These are phyloP conservation scores for Clitoria ternatea DNA, from an alignment of 306 rosid genomes.

Conservation along the genomic window DNA sequence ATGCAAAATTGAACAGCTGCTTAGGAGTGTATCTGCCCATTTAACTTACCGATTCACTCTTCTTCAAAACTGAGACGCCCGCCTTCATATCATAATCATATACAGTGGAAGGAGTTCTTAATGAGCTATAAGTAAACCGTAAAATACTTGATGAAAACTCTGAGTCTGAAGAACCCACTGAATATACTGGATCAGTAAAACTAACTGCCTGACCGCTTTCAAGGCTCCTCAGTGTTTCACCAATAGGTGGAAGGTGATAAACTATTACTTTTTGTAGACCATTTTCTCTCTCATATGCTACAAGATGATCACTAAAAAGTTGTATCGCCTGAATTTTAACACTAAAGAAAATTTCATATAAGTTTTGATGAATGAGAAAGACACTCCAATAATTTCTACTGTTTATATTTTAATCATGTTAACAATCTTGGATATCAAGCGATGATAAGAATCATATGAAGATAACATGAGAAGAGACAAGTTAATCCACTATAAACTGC, in stretches of 20 bases:
- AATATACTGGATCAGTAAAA: slow-evolving; percentile 72
- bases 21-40: slow-evolving; percentile 13
- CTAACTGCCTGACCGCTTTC: slow-evolving; percentile 55
- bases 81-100: slow-evolving; percentile 90
- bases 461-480: neutral
- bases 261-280: slow-evolving; percentile 71
- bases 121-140: slow-evolving; percentile 73
- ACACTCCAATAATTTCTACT: neutral
- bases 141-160: slow-evolving; percentile 70
- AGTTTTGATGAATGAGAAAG: slow-evolving; percentile 30
- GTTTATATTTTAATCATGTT: slow-evolving; percentile 11
- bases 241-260: slow-evolving; percentile 64
- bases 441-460: neutral
- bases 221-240: slow-evolving; percentile 62
- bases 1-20: slow-evolving; percentile 12
- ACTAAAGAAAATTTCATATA: slow-evolving; percentile 45
- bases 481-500: neutral
- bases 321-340: slow-evolving; percentile 75
- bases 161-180: slow-evolving; percentile 49
- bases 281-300: slow-evolving; percentile 68
- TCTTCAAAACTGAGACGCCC: slow-evolving; percentile 66
- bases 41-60: slow-evolving; percentile 66
- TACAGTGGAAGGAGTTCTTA: slow-evolving; percentile 77
- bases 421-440: slow-evolving; percentile 7
- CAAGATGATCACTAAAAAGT: slow-evolving; percentile 69